Evolutionary conservation across 164 flowering plant genomes (phyloP).

Genomic region (Malania oleifera): DNA sequence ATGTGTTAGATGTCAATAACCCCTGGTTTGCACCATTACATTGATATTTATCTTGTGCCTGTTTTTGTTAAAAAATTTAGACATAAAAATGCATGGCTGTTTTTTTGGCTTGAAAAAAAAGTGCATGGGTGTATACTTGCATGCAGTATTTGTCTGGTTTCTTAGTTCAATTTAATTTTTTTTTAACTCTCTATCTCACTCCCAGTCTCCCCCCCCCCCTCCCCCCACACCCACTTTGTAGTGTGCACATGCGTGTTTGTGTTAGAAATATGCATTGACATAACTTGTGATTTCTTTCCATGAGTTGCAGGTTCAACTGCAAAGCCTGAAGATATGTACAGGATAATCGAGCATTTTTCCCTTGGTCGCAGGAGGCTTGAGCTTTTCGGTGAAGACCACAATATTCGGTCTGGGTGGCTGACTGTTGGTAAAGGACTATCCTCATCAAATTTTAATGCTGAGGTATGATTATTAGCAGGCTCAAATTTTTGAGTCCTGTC

Average conservation of each 20-base stretch:
- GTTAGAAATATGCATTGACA: constrained; percentile 4
- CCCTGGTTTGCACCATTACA: constrained; percentile 1
- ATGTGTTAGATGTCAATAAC: background rate
- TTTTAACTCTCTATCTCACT: too few relatives aligned
- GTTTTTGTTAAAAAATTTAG: background rate
- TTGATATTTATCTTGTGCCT: background rate
- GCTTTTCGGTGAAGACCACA: constrained; percentile 98
- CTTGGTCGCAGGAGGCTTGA: constrained; percentile 96
- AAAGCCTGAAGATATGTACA: constrained; percentile 95
- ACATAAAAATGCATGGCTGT: background rate
- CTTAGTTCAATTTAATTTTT: too few relatives aligned
- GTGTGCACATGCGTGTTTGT: too few relatives aligned
- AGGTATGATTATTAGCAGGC: too few relatives aligned
- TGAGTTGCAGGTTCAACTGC: constrained; percentile 70
- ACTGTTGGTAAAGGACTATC: constrained; percentile 90
- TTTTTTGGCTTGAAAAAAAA: too few relatives aligned
- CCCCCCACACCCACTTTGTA: too few relatives aligned
- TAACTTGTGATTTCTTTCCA: background rate
- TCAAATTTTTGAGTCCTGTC: too few relatives aligned
- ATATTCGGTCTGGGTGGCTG: constrained; percentile 95
- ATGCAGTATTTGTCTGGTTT: too few relatives aligned
- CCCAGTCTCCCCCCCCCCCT: background rate
- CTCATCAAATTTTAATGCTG: constrained; percentile 79
- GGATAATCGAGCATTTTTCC: constrained; percentile 92
- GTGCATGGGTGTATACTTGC: too few relatives aligned